A percentile compares a stretch with the other conserved stretches of the same genome.
These are phyloP conservation scores for Rhizophlyctis rosea DNA, from an alignment of 192 early-diverging fungal genomes.

Conservation along the genomic window DNA sequence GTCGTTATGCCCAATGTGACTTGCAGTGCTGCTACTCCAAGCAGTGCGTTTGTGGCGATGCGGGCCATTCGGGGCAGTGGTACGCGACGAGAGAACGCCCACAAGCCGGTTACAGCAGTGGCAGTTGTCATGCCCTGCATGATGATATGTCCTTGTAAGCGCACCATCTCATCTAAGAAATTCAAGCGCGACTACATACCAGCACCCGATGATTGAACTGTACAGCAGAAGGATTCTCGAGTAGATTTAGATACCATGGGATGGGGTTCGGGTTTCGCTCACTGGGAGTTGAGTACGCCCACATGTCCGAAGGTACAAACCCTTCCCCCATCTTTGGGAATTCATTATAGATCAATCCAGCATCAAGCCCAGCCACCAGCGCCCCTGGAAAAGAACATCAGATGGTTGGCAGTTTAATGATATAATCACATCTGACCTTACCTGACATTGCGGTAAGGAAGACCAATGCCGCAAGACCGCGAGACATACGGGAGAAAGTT, in stretches of 20 bases:
- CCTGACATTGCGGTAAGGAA: conserved; percentile 81
- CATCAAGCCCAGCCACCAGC: conserved; percentile 95
- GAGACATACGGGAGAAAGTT: conserved; percentile 49
- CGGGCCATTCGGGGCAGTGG: conserved; percentile 67
- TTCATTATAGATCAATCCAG: conserved; percentile 95
- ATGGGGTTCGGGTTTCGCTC: conserved; percentile 49
- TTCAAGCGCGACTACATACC: conserved; percentile 39
- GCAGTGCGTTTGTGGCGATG: conserved; percentile 67
- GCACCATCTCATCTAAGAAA: no score
- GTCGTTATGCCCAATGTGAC: conserved; percentile 90
- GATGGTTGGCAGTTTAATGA: not conserved
- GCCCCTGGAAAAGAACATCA: conserved; percentile 55
- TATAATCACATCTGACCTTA: conserved; percentile 12
- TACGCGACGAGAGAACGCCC: conserved; percentile 67
- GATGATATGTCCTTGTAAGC: not conserved
- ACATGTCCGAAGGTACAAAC: conserved; percentile 68
- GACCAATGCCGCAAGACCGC: conserved; percentile 64
- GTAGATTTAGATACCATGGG: conserved; percentile 77
- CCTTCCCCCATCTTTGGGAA: conserved; percentile 91
- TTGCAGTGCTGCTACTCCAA: conserved; percentile 72
- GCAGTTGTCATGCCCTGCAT: conserved; percentile 77
- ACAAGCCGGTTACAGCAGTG: conserved; percentile 67
- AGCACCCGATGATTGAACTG: conserved; percentile 95
- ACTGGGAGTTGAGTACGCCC: conserved; percentile 48
- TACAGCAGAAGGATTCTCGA: conserved; percentile 92